Evolutionary conservation across 2,329 filamentous ascomycete species (phyloP), one percentile per base, ranked within the genome.

Genomic region (Torrubiella hemipterigena): DNA sequence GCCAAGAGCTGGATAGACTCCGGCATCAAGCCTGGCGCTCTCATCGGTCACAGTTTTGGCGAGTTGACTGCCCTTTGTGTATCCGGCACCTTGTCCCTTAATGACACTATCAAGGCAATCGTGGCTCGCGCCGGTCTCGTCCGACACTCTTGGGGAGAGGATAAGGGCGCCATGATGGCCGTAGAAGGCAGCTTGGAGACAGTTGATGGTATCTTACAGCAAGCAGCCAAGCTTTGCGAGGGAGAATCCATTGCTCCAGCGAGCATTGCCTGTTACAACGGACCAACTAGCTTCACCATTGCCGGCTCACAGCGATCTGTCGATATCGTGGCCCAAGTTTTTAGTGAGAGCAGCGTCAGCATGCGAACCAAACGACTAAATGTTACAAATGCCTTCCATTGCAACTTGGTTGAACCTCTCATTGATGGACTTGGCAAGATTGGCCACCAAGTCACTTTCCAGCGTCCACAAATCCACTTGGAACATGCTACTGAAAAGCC

Each of bases 331-430:
- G 42, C 27, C 2, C 27, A 40, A 1, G 34, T 31, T 0, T 7
- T 29, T 8, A 27, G 8, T 14, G 14, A n/a, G 16, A 21, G 12
- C 15, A 24, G 5, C 11, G 24, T 7, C 6, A 28, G 21, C 16
- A 7, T 54, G 21, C 52, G 44, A 29, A 33, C 11, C 16, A 65
- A 63, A 40, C 40, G 42, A 4, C 52, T 69, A 0, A 49, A 57
- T 10, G 58, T 64, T 2, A 60, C 62, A 1, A 60, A 68, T 34
- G 64, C 58, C 0, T 69, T 65, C 39, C 65, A 69, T 39, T 67
- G 56, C 0, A 28, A 32, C 0, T 44, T 68, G 0, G 55, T 61
- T 0, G 59, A 67, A 0, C 28, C 35, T 0, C 29, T 66, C 1
- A 30, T 53, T 7, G 12, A 27, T 1, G 22, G 36, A 1, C 42